phyloP scores from a whole-genome alignment of 2,329 filamentous ascomycete species.

The Penicillium sp. region DNA sequence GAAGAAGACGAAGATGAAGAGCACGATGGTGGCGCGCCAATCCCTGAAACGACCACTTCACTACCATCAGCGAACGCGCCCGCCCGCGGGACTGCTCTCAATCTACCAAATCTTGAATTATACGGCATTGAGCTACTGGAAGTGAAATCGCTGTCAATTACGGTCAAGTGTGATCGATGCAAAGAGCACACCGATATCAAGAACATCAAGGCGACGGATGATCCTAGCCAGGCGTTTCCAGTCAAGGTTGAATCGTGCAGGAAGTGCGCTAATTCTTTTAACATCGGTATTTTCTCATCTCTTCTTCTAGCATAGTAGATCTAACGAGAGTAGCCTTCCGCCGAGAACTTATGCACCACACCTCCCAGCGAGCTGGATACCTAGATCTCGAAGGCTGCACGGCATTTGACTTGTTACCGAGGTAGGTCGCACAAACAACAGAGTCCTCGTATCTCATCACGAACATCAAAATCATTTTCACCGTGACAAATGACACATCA shows the following conservation, averaged over 20 bases:
- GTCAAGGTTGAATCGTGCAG: constrained; percentile 49
- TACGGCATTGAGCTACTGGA: constrained; percentile 74
- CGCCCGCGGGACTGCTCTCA: constrained; percentile 71
- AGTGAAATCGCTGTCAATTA: constrained; percentile 62
- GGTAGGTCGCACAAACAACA: constrained; percentile 37
- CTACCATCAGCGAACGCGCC: constrained; percentile 31
- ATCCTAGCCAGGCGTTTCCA: constrained; percentile 34
- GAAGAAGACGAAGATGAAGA: constrained; percentile 47
- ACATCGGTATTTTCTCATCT: constrained; percentile 34
- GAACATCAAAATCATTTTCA: background rate
- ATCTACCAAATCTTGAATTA: constrained; percentile 73
- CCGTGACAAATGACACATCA: background rate
- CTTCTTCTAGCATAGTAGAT: background rate
- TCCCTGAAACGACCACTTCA: constrained; percentile 20
- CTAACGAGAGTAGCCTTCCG: constrained; percentile 49
- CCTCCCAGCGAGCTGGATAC: constrained; percentile 73
- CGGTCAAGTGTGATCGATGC: constrained; percentile 74
- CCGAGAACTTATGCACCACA: constrained; percentile 66
- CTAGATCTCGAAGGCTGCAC: constrained; percentile 72
- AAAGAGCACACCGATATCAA: constrained; percentile 68
- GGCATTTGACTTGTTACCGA: constrained; percentile 70
- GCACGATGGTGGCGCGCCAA: constrained; percentile 35
- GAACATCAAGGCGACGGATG: constrained; percentile 56
- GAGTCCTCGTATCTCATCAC: background rate
- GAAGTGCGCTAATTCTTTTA: constrained; percentile 52